Evolutionary conservation across 2,329 filamentous ascomycete species (phyloP).

Genomic region (Periconia digitata): DNA sequence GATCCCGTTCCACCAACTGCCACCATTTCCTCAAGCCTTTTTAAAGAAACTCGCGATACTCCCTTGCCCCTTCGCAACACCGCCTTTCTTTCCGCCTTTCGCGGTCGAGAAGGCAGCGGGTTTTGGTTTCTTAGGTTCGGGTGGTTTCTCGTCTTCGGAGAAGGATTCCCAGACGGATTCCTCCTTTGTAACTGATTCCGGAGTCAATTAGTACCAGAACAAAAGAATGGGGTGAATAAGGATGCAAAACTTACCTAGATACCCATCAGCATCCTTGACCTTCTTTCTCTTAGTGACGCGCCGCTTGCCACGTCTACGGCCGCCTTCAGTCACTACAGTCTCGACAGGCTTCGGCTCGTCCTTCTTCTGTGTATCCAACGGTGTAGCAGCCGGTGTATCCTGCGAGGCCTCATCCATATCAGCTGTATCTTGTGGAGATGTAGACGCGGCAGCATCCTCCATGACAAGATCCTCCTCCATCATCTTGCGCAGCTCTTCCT

Average conservation of each 20-base stretch:
- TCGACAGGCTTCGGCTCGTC: slow-evolving; percentile 24
- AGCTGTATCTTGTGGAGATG: slow-evolving; percentile 31
- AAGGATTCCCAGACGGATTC: slow-evolving; percentile 88
- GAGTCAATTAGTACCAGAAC: not conserved
- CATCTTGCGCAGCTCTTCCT: slow-evolving; percentile 70
- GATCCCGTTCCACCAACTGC: too few relatives aligned
- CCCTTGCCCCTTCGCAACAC: slow-evolving; percentile 60
- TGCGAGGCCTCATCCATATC: slow-evolving; percentile 34
- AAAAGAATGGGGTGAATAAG: slow-evolving; percentile 2
- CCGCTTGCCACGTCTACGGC: slow-evolving; percentile 73
- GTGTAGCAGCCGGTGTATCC: slow-evolving; percentile 34
- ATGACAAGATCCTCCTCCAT: slow-evolving; percentile 70
- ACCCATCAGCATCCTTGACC: slow-evolving; percentile 84
- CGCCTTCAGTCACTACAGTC: slow-evolving; percentile 59
- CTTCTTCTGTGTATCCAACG: slow-evolving; percentile 19
- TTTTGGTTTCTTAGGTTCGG: slow-evolving; percentile 56
- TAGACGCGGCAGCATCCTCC: slow-evolving; percentile 55
- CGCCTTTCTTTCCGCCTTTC: slow-evolving; percentile 56
- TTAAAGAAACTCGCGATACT: slow-evolving; percentile 92
- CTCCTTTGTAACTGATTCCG: slow-evolving; percentile 74
- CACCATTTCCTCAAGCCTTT: slow-evolving; percentile 61
- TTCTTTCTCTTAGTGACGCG: slow-evolving; percentile 87
- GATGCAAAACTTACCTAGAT: slow-evolving; percentile 65
- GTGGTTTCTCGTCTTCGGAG: slow-evolving; percentile 78
- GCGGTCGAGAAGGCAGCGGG: slow-evolving; percentile 43